phyloP scores from a whole-genome alignment of 1,284 basidiomycete species.

The Limonomyces culmigenus region DNA sequence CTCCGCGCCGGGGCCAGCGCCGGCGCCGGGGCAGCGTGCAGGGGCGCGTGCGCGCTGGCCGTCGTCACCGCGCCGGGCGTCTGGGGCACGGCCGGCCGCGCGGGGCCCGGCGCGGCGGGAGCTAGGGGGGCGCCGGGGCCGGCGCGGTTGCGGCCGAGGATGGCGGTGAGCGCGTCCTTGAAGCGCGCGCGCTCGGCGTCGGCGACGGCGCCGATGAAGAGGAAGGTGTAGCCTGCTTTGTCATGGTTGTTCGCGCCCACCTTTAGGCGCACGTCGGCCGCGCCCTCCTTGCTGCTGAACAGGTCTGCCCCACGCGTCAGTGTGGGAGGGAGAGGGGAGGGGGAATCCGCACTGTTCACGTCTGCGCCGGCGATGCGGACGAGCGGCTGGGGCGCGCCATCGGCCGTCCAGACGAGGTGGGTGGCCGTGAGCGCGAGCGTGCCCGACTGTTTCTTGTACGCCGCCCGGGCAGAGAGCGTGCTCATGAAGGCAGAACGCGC shows the following conservation, averaged over 20 bases:
- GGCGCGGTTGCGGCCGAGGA: conserved; percentile 52
- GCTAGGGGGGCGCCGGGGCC: conserved; percentile 28
- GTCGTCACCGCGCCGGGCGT: background rate
- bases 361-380: conserved; percentile 44
- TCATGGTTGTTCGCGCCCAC: conserved; percentile 59
- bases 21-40: conserved; percentile 16
- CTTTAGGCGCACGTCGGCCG: conserved; percentile 60
- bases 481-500: no score
- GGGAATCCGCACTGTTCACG: conserved; percentile 36
- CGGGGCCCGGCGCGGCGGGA: conserved; percentile 38
- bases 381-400: conserved; percentile 39
- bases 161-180: conserved; percentile 57
- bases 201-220: conserved; percentile 39
- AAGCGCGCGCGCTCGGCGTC: conserved; percentile 59
- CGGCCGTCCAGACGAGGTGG: conserved; percentile 58
- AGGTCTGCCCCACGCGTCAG: conserved; percentile 65
- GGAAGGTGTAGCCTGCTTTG: conserved; percentile 84
- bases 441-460: conserved; percentile 66
- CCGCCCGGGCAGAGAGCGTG: conserved; percentile 19
- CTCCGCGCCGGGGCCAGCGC: conserved; percentile 44
- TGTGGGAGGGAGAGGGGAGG: conserved; percentile 3
- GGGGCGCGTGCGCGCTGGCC: conserved; percentile 39
- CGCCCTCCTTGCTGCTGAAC: conserved; percentile 70
- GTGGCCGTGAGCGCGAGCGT: conserved; percentile 50
- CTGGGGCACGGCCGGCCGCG: conserved; percentile 10